Percentiles rank a stretch among this genome's conserved stretches.
Evolutionary conservation across 805 yeast genomes (phyloP).

Genomic region (Tetrapisispora taiwanensis): DNA sequence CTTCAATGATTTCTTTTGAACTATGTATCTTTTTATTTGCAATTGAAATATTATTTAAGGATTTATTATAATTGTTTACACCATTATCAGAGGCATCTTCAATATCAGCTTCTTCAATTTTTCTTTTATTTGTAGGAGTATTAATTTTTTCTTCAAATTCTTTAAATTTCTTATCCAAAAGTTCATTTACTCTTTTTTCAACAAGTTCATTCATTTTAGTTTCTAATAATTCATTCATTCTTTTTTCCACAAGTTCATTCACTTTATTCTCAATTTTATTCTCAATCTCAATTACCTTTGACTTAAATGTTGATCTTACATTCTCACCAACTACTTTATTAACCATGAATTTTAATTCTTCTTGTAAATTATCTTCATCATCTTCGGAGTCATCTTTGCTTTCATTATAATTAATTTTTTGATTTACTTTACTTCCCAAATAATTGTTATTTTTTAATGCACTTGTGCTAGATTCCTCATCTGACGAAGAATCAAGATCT

Average conservation of each 20-base stretch:
- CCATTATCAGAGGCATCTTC: not conserved
- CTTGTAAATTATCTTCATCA: constrained; percentile 11
- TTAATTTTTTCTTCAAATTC: not conserved
- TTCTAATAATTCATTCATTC: not conserved
- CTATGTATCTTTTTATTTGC: not conserved
- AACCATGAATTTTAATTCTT: constrained; percentile 21
- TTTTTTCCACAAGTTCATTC: constrained; percentile 6
- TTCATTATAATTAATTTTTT: constrained; percentile 6
- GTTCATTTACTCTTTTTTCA: not conserved
- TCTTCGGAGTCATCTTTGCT: constrained; percentile 6
- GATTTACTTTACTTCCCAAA: not conserved
- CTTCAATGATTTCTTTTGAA: not conserved
- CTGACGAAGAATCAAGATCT: constrained; percentile 5
- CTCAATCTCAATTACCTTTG: constrained; percentile 10
- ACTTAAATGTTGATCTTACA: constrained; percentile 11
- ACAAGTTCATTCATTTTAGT: constrained; percentile 10
- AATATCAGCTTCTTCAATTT: not conserved
- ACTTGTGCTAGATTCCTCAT: constrained; percentile 4
- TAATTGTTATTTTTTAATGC: constrained; percentile 6
- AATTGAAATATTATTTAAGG: not conserved
- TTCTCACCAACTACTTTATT: constrained; percentile 20
- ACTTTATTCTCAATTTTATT: constrained; percentile 3
- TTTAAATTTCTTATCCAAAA: not conserved
- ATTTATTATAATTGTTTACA: not conserved
- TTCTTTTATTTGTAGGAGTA: not conserved